A percentile compares a stretch with the other conserved stretches of the same genome.
These are phyloP conservation scores for Leccinum pellstonianum DNA, from an alignment of 768 basidiomycete genomes.

Conservation along the genomic window DNA sequence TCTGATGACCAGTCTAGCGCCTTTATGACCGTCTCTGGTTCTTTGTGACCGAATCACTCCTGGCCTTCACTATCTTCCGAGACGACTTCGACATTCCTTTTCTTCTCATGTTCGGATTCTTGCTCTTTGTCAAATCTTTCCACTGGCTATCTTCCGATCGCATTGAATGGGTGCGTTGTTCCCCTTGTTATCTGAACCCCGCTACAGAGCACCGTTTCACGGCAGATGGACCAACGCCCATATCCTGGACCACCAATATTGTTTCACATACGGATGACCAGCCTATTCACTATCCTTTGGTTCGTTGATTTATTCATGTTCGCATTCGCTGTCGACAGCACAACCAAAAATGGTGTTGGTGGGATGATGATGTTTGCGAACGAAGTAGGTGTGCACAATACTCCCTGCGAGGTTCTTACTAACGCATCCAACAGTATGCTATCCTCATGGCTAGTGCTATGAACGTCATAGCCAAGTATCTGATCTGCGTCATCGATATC, in stretches of 20 bases:
- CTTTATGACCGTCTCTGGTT: slow-evolving; percentile 97
- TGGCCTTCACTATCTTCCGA: slow-evolving; percentile 96
- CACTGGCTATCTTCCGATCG: slow-evolving; percentile 96
- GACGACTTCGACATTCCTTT: slow-evolving; percentile 94
- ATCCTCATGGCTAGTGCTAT: slow-evolving; percentile 80
- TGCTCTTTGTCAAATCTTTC: slow-evolving; percentile 95
- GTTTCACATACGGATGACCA: slow-evolving; percentile 84
- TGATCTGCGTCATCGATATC: slow-evolving; percentile 78
- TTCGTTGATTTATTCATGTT: slow-evolving; percentile 75
- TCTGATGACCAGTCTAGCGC: slow-evolving; percentile 53
- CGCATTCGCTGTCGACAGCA: slow-evolving; percentile 75
- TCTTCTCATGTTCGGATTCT: slow-evolving; percentile 89
- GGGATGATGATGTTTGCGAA: slow-evolving; percentile 95
- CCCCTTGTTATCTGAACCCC: neutral
- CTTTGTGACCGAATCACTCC: slow-evolving; percentile 92
- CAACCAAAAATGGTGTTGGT: slow-evolving; percentile 74
- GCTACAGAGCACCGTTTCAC: slow-evolving; percentile 7
- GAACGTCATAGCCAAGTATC: slow-evolving; percentile 80
- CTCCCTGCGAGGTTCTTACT: slow-evolving; percentile 8
- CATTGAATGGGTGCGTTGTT: slow-evolving; percentile 85
- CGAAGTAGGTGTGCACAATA: slow-evolving; percentile 56
- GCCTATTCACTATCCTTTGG: slow-evolving; percentile 75
- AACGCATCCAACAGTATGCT: slow-evolving; percentile 61
- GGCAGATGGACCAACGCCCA: slow-evolving; percentile 96
- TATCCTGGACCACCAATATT: slow-evolving; percentile 77